A percentile compares a stretch with the other conserved stretches of the same genome.
Evolutionary conservation across 2,329 filamentous ascomycete genomes (phyloP).

Genomic region (Botryosphaeria dothidea): DNA sequence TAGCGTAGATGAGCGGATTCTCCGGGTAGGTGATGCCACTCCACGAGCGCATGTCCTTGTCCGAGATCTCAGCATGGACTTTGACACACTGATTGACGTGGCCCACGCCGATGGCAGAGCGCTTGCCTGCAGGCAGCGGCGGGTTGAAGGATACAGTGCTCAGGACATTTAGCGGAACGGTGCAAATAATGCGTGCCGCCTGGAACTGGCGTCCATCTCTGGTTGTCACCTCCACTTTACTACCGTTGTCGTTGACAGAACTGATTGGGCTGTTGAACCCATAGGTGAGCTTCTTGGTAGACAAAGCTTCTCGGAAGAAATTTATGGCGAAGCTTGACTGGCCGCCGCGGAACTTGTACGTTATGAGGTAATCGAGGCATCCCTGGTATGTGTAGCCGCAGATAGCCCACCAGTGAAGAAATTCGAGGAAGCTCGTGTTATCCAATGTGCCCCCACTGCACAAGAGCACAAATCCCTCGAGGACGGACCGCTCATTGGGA

Average conservation of each 20-base stretch:
- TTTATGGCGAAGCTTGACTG: slow-evolving; percentile 49
- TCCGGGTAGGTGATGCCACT: slow-evolving; percentile 45
- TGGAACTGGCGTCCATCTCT: slow-evolving; percentile 30
- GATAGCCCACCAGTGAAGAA: slow-evolving; percentile 52
- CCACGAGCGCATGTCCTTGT: slow-evolving; percentile 46
- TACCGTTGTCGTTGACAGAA: slow-evolving; percentile 31
- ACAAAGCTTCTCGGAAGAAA: slow-evolving; percentile 48
- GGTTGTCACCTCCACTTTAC: slow-evolving; percentile 37
- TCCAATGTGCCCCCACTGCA: slow-evolving; percentile 46
- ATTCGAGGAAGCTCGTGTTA: slow-evolving; percentile 49
- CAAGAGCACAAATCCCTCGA: slow-evolving; percentile 47
- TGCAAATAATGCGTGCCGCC: slow-evolving; percentile 38
- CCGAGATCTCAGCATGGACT: slow-evolving; percentile 47
- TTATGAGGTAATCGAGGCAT: slow-evolving; percentile 7
- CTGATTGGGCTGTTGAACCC: slow-evolving; percentile 43
- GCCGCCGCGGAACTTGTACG: slow-evolving; percentile 30
- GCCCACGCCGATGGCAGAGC: slow-evolving; percentile 38
- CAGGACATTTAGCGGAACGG: slow-evolving; percentile 49
- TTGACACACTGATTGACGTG: slow-evolving; percentile 52
- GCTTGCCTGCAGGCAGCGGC: slow-evolving; percentile 37
- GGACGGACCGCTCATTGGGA: slow-evolving; percentile 40
- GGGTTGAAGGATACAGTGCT: slow-evolving; percentile 44
- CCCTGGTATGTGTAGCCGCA: slow-evolving; percentile 43
- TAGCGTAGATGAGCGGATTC: slow-evolving; percentile 45
- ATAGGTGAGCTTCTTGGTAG: slow-evolving; percentile 43